Percentiles rank a stretch among this genome's conserved stretches.
Evolutionary conservation across 306 rosid genomes (phyloP).

Genomic region (Corylus heterophylla): DNA sequence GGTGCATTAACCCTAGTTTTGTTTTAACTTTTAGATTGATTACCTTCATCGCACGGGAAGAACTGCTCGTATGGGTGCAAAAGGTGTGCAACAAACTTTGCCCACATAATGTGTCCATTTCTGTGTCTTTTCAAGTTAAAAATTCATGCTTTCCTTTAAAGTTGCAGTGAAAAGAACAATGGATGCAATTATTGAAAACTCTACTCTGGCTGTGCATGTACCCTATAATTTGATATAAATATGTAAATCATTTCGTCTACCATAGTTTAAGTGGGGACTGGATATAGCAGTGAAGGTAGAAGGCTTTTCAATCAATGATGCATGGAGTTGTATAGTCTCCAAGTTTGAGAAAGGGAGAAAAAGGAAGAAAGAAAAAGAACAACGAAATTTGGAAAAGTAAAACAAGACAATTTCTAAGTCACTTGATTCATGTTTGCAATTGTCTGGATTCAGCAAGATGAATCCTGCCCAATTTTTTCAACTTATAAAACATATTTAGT

Average conservation of each 20-base stretch:
- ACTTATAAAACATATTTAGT: not conserved
- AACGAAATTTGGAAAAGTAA: not conserved
- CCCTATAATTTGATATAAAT: not conserved
- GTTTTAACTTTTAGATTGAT: slow-evolving; percentile 58
- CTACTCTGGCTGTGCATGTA: not conserved
- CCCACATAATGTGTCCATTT: not conserved
- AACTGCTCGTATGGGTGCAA: slow-evolving; percentile 99
- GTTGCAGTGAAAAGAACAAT: not conserved
- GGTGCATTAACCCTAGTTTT: slow-evolving; percentile 16
- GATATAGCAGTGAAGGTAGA: not conserved
- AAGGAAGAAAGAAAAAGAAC: not conserved
- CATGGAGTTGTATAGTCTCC: not conserved
- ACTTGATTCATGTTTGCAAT: no score
- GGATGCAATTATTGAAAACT: not conserved
- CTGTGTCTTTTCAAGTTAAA: not conserved
- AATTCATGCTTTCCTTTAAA: slow-evolving; percentile 8
- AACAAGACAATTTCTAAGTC: not conserved
- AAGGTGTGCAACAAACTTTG: slow-evolving; percentile 52
- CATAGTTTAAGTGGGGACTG: not conserved
- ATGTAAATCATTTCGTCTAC: not conserved
- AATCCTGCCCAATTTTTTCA: not conserved
- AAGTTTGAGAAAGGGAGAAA: not conserved
- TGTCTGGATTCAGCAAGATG: no score
- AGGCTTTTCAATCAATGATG: not conserved
- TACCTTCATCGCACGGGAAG: slow-evolving; percentile 98